Evolutionary conservation across 1,284 basidiomycete species (phyloP), one percentile per base, ranked within the genome.

Genomic region (Mycena sp.): DNA sequence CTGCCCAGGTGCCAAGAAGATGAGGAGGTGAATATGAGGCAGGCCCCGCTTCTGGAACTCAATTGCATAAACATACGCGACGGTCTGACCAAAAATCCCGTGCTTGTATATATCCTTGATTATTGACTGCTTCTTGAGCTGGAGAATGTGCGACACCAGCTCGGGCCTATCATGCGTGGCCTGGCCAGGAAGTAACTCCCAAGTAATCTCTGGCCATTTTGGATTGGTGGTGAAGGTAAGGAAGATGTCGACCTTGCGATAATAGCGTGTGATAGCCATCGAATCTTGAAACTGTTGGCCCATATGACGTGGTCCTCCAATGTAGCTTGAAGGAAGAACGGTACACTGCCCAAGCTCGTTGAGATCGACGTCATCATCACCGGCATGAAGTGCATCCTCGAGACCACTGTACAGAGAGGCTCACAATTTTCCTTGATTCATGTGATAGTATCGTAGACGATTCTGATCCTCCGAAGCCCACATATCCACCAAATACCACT

Each of bases 231-330:
- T 46, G 6, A 46, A 11, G 23, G 44, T 46, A 11, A 46, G 14
- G 44, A 46, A 46, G 7, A 46, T 46, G 19, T 41, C 40, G 19
- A 41, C 40, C 19, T 76, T 74, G 1, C 68, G 58, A 41, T 70
- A 78, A 38, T 70, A 62, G 0, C 76, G 68, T 2, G 75, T 75
- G 21, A 83, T 72, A 0, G 81, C 80, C 70, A 85, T 76, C 0
- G 81, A 69, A 65, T 85, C 81, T 50, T 84, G 82, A 50, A 74
- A 80, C 0, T 69, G 61, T 58, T 83, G 77, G 1, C 73, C 59
- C 81, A 85, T 81, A 38, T 80, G 67, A 0, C 77, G 67, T 26
- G 79, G 74, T 10, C 82, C 75, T n/a, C 78, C 78, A 52, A 65
- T 69, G 61, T 77, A 79, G 1, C 78, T 79, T 1, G 80, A 80